Base-by-base conservation (phyloP, 208 protist genomes). In the Crithidia acanthocephali region DNA sequence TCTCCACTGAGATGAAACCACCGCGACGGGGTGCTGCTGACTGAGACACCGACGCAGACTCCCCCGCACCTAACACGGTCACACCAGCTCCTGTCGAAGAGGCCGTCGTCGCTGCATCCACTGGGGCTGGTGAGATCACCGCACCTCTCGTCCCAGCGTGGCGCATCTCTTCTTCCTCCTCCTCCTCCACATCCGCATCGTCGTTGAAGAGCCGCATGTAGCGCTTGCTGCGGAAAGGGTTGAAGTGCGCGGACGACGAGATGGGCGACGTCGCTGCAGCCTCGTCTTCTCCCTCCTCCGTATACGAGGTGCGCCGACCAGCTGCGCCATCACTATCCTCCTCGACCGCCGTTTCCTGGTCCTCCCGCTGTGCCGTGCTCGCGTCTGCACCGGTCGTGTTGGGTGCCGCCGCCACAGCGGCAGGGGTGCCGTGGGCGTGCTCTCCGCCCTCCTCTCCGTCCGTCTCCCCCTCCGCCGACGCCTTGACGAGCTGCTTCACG, bases 401-500 rank as follows among this genome's bases (percentile, higher is more conserved):
- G 45, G 7, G 8, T 22, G 15, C 20, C 15, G 45, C 45, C 6
- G 45, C 18, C 4, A 7, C 45, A 22, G 6, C 45, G 6, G 9
- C 45, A 50, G 9, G 6, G 45, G 9, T 13, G 37, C 13, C 37
- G 37, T 44, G 7, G 45, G 45, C 45, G 4, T 50, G 10, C 16
- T 22, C 20, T 13, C 20, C 7, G 40, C 8, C 68, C 27, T 57
- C 68, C 47, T 32, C 72, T 7, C 15, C 48, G 28, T 37, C 53
- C 18, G 50, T 63, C 23, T 22, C 50, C 6, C 33, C 78, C 2
- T 52, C 64, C 2, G 7, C 53, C 10, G 55, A 23, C 1, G 60
- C 59, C 20, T 60, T 52, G 0, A 72, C 66, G 5, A 85, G 71
- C 55, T 70, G 74, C 56, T 74, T 50, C 16, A 82, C 76, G 40